Conservation (phyloP, 208 protist genomes). For the Crithidia sp. region DNA sequence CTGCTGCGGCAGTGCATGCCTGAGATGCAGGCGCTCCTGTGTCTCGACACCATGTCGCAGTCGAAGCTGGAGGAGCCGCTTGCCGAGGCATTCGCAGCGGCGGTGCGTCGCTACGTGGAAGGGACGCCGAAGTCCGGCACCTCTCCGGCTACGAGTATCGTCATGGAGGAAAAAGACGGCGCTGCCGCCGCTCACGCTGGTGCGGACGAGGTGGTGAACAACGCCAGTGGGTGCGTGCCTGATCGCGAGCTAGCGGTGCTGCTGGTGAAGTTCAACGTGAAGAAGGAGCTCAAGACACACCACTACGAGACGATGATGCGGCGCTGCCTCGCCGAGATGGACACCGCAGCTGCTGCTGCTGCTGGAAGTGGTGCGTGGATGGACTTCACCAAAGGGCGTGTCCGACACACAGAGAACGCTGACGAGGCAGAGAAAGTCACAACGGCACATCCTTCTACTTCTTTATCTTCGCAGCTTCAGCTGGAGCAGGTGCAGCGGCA, state of each 20-base stretch:
- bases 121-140: conserved; percentile 7
- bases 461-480: not conserved
- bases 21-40: conserved; percentile 38
- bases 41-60: conserved; percentile 66
- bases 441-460: too few relatives aligned
- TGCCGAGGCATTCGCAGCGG: conserved; percentile 56
- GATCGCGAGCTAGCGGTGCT: conserved; percentile 8
- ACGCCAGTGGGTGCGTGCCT: not conserved
- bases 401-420: not conserved
- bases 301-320: conserved; percentile 45
- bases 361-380: conserved; percentile 16
- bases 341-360: not conserved
- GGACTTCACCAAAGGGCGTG: conserved; percentile 32
- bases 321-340: conserved; percentile 24
- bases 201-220: not conserved
- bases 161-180: not conserved
- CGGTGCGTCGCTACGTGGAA: conserved; percentile 37
- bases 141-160: not conserved
- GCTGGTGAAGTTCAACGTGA: conserved; percentile 68
- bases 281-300: conserved; percentile 42
- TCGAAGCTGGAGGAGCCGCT: conserved; percentile 54
- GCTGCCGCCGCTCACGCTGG: not conserved
- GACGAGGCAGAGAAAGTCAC: not conserved
- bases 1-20: conserved; percentile 41
- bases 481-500: conserved; percentile 21